phyloP scores from a whole-genome alignment of 345 rosid genomes.

The Atalantia buxifolia region DNA sequence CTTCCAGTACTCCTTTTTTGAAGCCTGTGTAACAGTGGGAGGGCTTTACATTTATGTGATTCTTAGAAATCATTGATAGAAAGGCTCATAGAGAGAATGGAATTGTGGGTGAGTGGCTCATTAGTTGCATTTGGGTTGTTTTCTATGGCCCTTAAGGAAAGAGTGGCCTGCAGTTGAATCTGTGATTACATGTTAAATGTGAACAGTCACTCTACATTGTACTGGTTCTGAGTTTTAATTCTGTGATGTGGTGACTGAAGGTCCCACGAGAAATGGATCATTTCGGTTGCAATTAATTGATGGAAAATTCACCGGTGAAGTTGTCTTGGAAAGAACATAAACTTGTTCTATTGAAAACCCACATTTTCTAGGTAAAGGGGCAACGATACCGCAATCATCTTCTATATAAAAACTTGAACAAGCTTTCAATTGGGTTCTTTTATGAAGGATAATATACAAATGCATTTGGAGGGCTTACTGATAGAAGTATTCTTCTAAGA shows the following conservation, averaged over 20 bases:
- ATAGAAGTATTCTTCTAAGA: not conserved
- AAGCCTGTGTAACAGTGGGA: not conserved
- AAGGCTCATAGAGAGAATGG: not conserved
- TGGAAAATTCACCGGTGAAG: not conserved
- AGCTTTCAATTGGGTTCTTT: not conserved
- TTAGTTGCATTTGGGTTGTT: not conserved
- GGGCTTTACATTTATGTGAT: not conserved
- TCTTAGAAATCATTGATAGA: not conserved
- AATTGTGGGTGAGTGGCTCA: not conserved
- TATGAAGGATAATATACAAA: not conserved
- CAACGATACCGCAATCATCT: not conserved
- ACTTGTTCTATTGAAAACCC: not conserved
- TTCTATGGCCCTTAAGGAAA: not conserved
- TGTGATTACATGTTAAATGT: no score
- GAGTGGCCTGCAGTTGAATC: not conserved
- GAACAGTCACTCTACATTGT: not conserved
- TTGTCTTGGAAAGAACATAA: not conserved
- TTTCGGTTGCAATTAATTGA: not conserved
- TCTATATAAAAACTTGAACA: not conserved
- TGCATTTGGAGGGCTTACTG: not conserved
- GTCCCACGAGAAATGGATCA: not conserved
- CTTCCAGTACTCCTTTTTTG: not conserved
- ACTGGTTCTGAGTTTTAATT: not conserved
- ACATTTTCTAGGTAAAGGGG: not conserved
- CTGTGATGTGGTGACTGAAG: not conserved